A percentile compares a stretch with the other conserved stretches of the same genome.
Evolutionary conservation across 2,329 filamentous ascomycete genomes (phyloP).

Genomic region (Phialophora tarda): DNA sequence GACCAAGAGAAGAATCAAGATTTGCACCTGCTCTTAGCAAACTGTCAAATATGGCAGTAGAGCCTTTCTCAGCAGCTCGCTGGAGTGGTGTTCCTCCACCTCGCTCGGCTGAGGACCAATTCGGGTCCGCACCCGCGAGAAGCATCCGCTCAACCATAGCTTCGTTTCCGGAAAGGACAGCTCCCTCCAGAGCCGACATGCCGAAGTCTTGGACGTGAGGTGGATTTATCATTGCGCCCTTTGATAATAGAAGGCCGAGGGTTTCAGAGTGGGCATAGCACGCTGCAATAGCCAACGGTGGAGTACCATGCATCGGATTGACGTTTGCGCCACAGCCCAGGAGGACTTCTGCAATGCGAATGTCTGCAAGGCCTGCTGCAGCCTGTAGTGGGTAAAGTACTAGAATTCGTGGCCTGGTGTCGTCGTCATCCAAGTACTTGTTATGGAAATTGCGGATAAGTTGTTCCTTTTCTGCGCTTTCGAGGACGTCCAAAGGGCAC

Average conservation of each 20-base stretch:
- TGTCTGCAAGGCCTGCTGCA: conserved; percentile 1
- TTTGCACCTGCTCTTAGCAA: conserved; percentile 1
- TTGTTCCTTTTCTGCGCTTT: not conserved
- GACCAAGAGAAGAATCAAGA: not conserved
- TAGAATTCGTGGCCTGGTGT: not conserved
- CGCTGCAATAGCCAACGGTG: conserved; percentile 14
- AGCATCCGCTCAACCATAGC: conserved; percentile 1
- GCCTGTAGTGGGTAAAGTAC: conserved; percentile 8
- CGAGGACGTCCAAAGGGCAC: conserved; percentile 2
- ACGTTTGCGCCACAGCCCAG: not conserved
- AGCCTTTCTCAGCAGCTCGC: conserved; percentile 6
- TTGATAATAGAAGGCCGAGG: conserved; percentile 1
- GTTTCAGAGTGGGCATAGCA: not conserved
- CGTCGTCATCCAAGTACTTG: not conserved
- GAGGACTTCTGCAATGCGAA: not conserved
- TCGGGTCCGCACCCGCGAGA: conserved; percentile 8
- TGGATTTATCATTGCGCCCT: conserved; percentile 3
- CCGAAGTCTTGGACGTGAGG: not conserved
- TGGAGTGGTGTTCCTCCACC: conserved; percentile 4
- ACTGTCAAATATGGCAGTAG: conserved; percentile 6
- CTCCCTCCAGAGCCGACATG: conserved; percentile 9
- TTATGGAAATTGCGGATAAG: not conserved
- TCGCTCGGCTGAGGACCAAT: not conserved
- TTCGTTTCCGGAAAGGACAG: conserved; percentile 6
- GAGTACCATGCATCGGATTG: conserved; percentile 1